phyloP scores from a whole-genome alignment of 164 flowering plant species.

The Sextonia rubra region DNA sequence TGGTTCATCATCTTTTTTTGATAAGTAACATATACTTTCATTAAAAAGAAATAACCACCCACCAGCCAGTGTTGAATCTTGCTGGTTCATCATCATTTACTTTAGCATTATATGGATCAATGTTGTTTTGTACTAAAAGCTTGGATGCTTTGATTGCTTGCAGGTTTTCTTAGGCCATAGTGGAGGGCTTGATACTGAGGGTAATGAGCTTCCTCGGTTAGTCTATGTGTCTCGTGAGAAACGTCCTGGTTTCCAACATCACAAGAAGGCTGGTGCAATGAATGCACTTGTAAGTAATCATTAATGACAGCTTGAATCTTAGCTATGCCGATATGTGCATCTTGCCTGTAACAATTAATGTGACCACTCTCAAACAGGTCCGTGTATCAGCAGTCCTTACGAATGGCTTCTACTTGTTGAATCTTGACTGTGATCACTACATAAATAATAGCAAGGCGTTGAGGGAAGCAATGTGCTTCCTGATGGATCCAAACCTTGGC shows the following conservation, averaged over 20 bases:
- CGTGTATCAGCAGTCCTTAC: constrained; percentile 63
- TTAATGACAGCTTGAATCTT: not conserved
- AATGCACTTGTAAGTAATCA: constrained; percentile 48
- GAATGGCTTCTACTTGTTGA: constrained; percentile 57
- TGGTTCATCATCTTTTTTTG: no score
- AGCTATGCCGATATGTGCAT: not conserved
- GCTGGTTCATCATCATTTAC: no score
- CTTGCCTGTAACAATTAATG: not conserved
- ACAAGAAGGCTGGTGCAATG: constrained; percentile 71
- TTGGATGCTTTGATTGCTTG: not conserved
- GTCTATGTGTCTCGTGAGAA: constrained; percentile 58
- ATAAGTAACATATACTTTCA: no score
- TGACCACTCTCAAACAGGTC: constrained; percentile 16
- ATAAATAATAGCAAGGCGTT: constrained; percentile 66
- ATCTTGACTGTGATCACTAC: constrained; percentile 74
- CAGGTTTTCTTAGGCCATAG: constrained; percentile 50
- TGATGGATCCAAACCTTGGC: constrained; percentile 63
- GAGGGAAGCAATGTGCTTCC: constrained; percentile 66
- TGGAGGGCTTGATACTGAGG: constrained; percentile 46
- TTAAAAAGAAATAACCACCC: no score
- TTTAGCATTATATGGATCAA: no score
- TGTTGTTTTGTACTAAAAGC: no score
- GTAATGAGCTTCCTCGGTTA: constrained; percentile 45
- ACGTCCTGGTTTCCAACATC: constrained; percentile 57
- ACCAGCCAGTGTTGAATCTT: no score